Evolutionary conservation across 352 stramenopile species (phyloP).

Genomic region (Pythium utonaiense): DNA sequence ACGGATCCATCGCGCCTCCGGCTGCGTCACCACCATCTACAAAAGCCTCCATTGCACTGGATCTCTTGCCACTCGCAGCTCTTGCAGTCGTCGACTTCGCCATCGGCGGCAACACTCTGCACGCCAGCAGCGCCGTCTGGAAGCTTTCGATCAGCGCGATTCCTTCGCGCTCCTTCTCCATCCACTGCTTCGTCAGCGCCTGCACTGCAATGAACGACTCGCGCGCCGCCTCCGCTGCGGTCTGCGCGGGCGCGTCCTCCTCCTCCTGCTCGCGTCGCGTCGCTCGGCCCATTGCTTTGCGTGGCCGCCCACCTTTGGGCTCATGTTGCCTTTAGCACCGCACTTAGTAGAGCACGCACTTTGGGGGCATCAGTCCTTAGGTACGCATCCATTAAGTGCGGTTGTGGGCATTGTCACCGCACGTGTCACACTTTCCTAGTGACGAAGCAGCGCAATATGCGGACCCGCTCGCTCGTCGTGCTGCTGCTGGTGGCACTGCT

Average conservation of each 20-base stretch:
- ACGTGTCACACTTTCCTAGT: no score
- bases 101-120: constrained; percentile 23
- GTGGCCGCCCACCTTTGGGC: not conserved
- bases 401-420: no score
- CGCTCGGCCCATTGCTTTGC: constrained; percentile 32
- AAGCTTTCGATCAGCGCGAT: constrained; percentile 66
- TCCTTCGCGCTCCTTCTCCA: constrained; percentile 58
- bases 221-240: constrained; percentile 2
- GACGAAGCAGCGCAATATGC: constrained; percentile 3
- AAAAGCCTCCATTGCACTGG: constrained; percentile 17
- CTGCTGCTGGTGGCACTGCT: constrained; percentile 28
- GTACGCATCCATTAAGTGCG: constrained; percentile 3
- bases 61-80: constrained; percentile 4
- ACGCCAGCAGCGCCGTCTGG: constrained; percentile 53
- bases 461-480: constrained; percentile 16
- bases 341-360: not conserved
- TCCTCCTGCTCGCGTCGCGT: not conserved
- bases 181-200: constrained; percentile 44
- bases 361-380: constrained; percentile 24
- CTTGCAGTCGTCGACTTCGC: not conserved
- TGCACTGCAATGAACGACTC: constrained; percentile 43
- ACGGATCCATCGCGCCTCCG: constrained; percentile 52
- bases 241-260: constrained; percentile 2
- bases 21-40: constrained; percentile 28
- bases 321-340: not conserved